These are phyloP conservation scores for Fusarium ramigenum DNA, from an alignment of 2,329 filamentous ascomycete genomes.

Conservation along the genomic window DNA sequence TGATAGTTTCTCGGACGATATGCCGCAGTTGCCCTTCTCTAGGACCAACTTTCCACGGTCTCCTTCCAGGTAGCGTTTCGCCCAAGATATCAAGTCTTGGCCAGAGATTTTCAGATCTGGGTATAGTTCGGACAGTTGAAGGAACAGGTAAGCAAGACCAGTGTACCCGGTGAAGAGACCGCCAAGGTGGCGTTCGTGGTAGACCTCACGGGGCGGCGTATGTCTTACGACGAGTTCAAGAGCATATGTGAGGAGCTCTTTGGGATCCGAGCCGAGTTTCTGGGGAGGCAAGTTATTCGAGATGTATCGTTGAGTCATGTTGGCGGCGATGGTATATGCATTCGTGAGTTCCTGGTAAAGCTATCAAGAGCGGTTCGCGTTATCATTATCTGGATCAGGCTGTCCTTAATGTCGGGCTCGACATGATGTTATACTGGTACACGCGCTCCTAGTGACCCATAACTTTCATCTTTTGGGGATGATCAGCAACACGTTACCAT, in stretches of 20 bases:
- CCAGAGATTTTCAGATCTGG: constrained; percentile 56
- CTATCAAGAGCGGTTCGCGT: background rate
- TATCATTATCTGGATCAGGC: constrained; percentile 11
- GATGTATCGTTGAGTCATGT: constrained; percentile 48
- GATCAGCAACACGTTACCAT: constrained; percentile 30
- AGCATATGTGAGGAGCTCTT: constrained; percentile 45
- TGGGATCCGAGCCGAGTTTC: constrained; percentile 40
- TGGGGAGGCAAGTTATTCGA: constrained; percentile 47
- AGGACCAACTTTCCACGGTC: constrained; percentile 47
- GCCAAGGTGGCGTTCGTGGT: constrained; percentile 49
- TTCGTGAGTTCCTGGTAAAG: background rate
- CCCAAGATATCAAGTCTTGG: constrained; percentile 57
- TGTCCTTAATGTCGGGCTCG: constrained; percentile 14
- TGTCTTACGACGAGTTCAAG: constrained; percentile 50
- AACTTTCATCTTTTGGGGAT: constrained; percentile 31
- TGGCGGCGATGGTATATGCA: background rate
- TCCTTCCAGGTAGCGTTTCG: constrained; percentile 57
- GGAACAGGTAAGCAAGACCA: constrained; percentile 65
- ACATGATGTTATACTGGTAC: constrained; percentile 20
- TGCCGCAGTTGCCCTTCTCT: constrained; percentile 57
- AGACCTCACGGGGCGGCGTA: constrained; percentile 49
- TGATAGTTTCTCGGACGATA: constrained; percentile 60
- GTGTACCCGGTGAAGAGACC: constrained; percentile 65
- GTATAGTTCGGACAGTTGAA: constrained; percentile 55
- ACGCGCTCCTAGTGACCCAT: constrained; percentile 30